phyloP scores from a whole-genome alignment of 106 monocot genomes.

The Dendrobium chrysotoxum region DNA sequence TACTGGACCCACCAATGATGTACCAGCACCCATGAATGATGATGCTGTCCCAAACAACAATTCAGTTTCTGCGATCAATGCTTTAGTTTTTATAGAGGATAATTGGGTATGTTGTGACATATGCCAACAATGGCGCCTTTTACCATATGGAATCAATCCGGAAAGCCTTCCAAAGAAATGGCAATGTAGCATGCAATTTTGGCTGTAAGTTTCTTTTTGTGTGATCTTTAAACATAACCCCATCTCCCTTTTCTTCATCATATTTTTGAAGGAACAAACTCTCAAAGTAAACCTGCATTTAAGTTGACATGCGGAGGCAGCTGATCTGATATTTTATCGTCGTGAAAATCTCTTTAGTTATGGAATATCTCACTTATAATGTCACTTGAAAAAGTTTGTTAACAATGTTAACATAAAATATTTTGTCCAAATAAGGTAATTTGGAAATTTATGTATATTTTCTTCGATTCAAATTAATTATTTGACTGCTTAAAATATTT shows the following conservation, averaged over 20 bases:
- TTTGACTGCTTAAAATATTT: background rate
- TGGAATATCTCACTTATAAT: background rate
- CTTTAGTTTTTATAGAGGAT: constrained; percentile 57
- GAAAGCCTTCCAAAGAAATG: constrained; percentile 58
- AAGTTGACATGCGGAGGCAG: background rate
- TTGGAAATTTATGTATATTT: background rate
- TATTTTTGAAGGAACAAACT: background rate
- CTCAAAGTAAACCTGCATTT: background rate
- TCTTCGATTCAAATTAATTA: background rate
- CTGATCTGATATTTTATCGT: background rate
- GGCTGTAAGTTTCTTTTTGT: constrained; percentile 58
- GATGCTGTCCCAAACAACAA: constrained; percentile 13
- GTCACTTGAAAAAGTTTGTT: background rate
- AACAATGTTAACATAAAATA: background rate
- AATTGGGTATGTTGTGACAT: constrained; percentile 71
- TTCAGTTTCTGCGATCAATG: constrained; percentile 21
- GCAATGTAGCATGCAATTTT: constrained; percentile 57
- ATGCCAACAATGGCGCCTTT: constrained; percentile 68
- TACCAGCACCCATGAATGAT: background rate
- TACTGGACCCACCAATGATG: constrained; percentile 17
- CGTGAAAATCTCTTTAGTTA: background rate
- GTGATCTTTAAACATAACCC: background rate
- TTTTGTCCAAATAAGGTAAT: background rate
- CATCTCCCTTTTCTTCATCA: background rate
- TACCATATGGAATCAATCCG: constrained; percentile 51